Conservation (phyloP, 176 grass and related monocot genomes). For the Themeda triandra region DNA sequence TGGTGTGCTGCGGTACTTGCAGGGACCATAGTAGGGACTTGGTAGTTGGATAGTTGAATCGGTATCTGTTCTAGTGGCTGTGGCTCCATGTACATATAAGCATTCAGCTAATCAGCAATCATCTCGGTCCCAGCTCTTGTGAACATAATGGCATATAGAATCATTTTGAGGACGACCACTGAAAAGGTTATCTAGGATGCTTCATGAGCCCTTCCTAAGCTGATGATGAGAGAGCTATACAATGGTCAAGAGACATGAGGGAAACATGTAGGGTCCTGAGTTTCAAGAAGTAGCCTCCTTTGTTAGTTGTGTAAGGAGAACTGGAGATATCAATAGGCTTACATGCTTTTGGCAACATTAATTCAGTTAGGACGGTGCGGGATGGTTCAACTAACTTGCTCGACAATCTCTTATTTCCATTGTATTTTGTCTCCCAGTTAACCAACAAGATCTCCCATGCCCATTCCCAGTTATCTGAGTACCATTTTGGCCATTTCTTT, state of each 20-base stretch:
- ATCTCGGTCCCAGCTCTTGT: slow-evolving; percentile 4
- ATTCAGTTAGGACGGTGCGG: slow-evolving; percentile 24
- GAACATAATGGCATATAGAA: background rate
- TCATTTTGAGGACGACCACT: slow-evolving; percentile 14
- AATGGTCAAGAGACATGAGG: slow-evolving; percentile 21
- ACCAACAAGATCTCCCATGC: slow-evolving; percentile 5
- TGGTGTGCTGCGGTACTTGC: slow-evolving; percentile 20
- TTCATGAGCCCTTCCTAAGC: slow-evolving; percentile 26
- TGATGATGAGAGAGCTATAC: background rate
- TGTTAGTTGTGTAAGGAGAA: slow-evolving; percentile 3
- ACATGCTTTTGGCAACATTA: slow-evolving; percentile 16
- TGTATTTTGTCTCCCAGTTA: slow-evolving; percentile 5
- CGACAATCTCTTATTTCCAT: background rate
- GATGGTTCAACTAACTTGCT: slow-evolving; percentile 17
- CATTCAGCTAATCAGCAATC: background rate
- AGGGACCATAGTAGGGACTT: background rate
- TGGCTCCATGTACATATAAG: background rate
- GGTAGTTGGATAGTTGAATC: slow-evolving; percentile 7
- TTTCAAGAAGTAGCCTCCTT: slow-evolving; percentile 30
- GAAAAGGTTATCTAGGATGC: slow-evolving; percentile 15
- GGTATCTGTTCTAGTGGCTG: background rate
- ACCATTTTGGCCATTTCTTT: background rate
- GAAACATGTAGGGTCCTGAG: slow-evolving; percentile 26
- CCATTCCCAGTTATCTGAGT: background rate
- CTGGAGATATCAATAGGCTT: background rate